phyloP scores from a whole-genome alignment of 2,329 filamentous ascomycete genomes.

The Phoma sp. region DNA sequence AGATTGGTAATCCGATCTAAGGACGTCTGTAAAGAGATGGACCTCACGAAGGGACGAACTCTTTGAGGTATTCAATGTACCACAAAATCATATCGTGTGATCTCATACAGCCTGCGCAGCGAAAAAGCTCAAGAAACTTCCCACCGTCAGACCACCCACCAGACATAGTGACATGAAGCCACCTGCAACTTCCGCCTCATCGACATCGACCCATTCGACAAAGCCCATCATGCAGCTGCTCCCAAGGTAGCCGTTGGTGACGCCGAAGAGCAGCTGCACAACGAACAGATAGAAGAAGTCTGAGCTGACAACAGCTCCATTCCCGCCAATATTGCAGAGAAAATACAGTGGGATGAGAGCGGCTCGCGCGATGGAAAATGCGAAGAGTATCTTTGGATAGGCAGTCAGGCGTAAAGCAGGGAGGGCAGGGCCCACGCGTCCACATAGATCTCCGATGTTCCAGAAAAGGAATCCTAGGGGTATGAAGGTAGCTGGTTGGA shows the following conservation, averaged over 20 bases:
- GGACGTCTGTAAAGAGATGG: too few species aligned
- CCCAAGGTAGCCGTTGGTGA: constrained; percentile 86
- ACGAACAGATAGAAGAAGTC: constrained; percentile 87
- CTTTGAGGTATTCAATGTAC: background rate
- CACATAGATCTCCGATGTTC: constrained; percentile 86
- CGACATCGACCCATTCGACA: constrained; percentile 77
- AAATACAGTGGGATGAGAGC: constrained; percentile 84
- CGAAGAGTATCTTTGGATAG: constrained; percentile 71
- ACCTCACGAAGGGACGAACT: background rate
- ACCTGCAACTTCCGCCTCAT: constrained; percentile 86
- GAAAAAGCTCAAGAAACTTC: constrained; percentile 86
- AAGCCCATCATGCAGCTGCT: constrained; percentile 93
- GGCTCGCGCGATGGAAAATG: constrained; percentile 68
- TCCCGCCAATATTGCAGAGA: constrained; percentile 84
- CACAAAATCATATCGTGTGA: background rate
- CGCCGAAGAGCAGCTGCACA: constrained; percentile 82
- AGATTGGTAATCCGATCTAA: too few species aligned
- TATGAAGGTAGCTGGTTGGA: constrained; percentile 80
- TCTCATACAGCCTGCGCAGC: constrained; percentile 5
- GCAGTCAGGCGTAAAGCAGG: constrained; percentile 63
- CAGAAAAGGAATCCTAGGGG: constrained; percentile 90
- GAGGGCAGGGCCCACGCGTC: constrained; percentile 71
- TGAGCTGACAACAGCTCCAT: constrained; percentile 71
- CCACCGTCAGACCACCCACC: constrained; percentile 80
- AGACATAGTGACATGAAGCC: constrained; percentile 93